Evolutionary conservation across 306 rosid species (phyloP).

Genomic region (Malus fusca): DNA sequence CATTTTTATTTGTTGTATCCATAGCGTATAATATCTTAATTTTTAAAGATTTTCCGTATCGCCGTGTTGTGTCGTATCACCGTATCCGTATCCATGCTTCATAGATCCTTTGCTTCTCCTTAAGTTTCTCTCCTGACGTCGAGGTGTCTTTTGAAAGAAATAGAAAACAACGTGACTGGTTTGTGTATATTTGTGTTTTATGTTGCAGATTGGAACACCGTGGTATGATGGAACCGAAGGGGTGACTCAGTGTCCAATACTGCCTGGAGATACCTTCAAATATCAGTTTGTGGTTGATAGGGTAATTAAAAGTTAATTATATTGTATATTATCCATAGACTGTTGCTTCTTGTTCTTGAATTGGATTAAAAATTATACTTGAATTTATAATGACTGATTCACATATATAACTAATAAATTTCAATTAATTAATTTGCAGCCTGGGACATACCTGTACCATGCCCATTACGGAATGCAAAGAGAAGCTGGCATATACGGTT

Average conservation of each 20-base stretch:
- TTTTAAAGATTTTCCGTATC: no score
- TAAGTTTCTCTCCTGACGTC: no score
- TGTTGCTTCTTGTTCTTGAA: neutral
- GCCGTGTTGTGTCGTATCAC: no score
- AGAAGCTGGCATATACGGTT: slow-evolving; percentile 70
- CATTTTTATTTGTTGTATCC: no score
- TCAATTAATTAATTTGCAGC: slow-evolving; percentile 26
- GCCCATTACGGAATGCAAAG: slow-evolving; percentile 96
- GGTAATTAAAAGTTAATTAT: slow-evolving; percentile 27
- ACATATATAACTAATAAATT: neutral
- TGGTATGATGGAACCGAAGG: slow-evolving; percentile 98
- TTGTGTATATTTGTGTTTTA: no score
- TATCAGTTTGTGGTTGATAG: slow-evolving; percentile 78
- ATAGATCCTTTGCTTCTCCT: no score
- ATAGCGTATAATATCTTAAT: no score
- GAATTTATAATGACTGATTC: neutral
- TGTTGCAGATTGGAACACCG: slow-evolving; percentile 68
- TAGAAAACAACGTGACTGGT: no score
- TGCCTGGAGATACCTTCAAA: slow-evolving; percentile 70
- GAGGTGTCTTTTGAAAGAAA: no score
- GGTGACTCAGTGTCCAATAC: slow-evolving; percentile 69
- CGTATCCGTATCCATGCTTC: no score
- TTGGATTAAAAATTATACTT: neutral
- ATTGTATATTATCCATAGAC: neutral
- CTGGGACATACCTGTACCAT: slow-evolving; percentile 81